These are phyloP conservation scores for Kwoniella mangroviensis DNA, from an alignment of 768 basidiomycete species.

Conservation along the genomic window DNA sequence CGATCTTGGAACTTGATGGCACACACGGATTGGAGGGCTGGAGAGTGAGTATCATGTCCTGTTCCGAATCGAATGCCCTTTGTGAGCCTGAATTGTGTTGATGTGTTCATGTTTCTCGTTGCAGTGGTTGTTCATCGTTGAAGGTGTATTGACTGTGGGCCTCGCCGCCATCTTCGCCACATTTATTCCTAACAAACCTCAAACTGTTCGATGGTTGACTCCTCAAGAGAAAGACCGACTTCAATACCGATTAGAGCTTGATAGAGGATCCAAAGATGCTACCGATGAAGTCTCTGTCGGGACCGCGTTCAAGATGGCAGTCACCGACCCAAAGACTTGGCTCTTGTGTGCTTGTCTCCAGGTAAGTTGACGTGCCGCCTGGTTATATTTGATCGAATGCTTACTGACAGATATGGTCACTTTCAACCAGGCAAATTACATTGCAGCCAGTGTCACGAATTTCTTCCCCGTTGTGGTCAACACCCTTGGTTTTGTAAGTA, in stretches of 20 bases:
- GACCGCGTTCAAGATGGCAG: conserved; percentile 44
- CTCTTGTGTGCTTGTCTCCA: conserved; percentile 24
- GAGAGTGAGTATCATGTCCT: conserved; percentile 27
- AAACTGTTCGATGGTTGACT: conserved; percentile 72
- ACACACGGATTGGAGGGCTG: conserved; percentile 53
- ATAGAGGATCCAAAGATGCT: conserved; percentile 47
- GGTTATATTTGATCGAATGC: too few relatives aligned
- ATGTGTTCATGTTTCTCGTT: background rate
- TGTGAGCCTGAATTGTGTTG: background rate
- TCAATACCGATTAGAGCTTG: conserved; percentile 44
- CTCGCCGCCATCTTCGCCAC: conserved; percentile 37
- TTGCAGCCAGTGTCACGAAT: conserved; percentile 51
- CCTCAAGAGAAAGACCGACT: conserved; percentile 42
- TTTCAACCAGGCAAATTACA: conserved; percentile 25
- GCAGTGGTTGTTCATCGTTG: conserved; percentile 51
- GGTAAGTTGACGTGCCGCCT: background rate
- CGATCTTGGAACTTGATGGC: conserved; percentile 47
- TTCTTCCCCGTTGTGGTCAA: conserved; percentile 52
- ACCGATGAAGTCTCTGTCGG: conserved; percentile 36
- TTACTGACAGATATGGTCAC: background rate
- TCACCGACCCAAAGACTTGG: conserved; percentile 50
- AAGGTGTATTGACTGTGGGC: conserved; percentile 31
- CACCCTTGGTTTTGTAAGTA: conserved; percentile 40
- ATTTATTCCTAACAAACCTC: conserved; percentile 74
- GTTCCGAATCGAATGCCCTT: background rate